A percentile compares a stretch with the other conserved stretches of the same genome.
These are phyloP conservation scores for Allomyces macrogynus DNA, from an alignment of 192 early-diverging fungal species.

Conservation along the genomic window DNA sequence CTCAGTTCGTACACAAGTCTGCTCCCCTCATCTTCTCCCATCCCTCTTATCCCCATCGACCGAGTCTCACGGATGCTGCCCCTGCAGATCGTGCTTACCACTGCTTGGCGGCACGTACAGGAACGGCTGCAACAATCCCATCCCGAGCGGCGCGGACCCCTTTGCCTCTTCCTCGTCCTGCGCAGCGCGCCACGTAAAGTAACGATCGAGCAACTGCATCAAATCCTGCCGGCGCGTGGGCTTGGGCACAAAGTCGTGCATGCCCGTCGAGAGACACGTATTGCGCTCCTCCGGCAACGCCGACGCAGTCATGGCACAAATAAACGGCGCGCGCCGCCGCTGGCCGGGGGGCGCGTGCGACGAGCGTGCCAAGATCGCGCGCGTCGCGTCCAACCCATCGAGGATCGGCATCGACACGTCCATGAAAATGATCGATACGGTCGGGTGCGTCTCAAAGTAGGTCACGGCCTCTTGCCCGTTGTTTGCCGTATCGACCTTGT, in stretches of 20 bases:
- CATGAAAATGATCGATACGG: constrained; percentile 6
- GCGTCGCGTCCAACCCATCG: constrained; percentile 14
- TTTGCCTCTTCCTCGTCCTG: neutral
- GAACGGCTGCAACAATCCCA: too few species aligned
- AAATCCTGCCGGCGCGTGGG: neutral
- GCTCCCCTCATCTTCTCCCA: too few species aligned
- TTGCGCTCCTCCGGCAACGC: neutral
- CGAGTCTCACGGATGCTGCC: too few species aligned
- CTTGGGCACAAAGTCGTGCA: constrained; percentile 1
- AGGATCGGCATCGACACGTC: constrained; percentile 17
- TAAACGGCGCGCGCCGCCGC: neutral
- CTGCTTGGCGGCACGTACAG: too few species aligned
- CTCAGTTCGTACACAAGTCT: too few species aligned
- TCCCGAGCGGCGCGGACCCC: too few species aligned
- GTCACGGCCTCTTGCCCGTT: neutral
- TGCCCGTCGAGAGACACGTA: neutral
- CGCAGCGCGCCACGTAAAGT: neutral
- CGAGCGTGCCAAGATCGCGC: constrained; percentile 2
- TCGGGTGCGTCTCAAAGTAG: neutral
- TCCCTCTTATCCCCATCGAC: too few species aligned
- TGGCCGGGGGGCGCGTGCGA: neutral
- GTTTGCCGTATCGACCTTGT: neutral
- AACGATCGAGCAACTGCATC: neutral
- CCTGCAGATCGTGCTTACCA: too few species aligned
- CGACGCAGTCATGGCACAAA: neutral